Evolutionary conservation across 202 grass and related monocot species (phyloP), one percentile per base, ranked within the genome.

Genomic region (Panicum hallii): DNA sequence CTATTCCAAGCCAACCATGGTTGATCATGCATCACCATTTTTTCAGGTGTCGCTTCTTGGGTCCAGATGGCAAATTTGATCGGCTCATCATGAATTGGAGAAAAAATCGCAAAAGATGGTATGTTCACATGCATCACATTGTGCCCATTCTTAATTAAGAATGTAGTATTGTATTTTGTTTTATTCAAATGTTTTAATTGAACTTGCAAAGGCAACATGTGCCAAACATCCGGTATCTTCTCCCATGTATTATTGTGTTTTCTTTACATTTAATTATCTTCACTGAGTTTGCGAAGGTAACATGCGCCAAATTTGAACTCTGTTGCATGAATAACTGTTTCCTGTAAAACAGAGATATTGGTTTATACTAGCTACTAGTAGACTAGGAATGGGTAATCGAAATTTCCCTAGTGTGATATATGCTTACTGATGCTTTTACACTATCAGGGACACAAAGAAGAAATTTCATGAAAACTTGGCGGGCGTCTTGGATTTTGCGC

Each of bases 21-120:
- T 79, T 86, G 30, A 75, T 86, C 67, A 56, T 34, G 14, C 44
- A 20, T 49, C 36, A 42, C 43, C 13, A 38, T 38, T 79, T 79
- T 74, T 91, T 40, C 81, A 95, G 93, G 85, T 95, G 89, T 76
- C 89, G 74, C 43, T 95, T 98, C 88, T 73, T 98, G 36, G 93
- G 91, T 14, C 53, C 78, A 82, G 78, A 98, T 26, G 74, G 76
- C 75, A 88, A 89, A 83, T 68, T 93, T 63, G 87, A 90, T 50
- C 67, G 26, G 57, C 80, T 98, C 53, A 69, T 86, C 69, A 88
- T 79, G 47, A 95, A 85, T 70, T 98, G 93, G 93, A 98, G 85
- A 88, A 98, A 75, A 79, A 90, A 93, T 68, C 66, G 91, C 56
- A 90, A 49, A 76, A 90, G 87, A 77, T 95, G 95, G 93, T 98